Evolutionary conservation across 495 filamentous ascomycete species (phyloP).

Genomic region (Terfezia boudieri): DNA sequence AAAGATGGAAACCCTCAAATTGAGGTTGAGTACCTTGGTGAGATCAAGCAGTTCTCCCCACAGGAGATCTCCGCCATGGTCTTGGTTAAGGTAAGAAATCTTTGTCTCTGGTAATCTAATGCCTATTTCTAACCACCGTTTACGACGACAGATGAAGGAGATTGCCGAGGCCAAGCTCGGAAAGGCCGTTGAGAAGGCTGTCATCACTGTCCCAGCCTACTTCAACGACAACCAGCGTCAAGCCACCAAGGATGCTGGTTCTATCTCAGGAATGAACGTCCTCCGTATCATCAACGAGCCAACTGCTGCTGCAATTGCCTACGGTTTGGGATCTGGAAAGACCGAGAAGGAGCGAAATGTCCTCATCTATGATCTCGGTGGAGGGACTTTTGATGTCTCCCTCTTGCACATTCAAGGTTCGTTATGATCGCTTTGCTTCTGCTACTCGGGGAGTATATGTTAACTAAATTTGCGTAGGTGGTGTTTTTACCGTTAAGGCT

Average conservation of each 20-base stretch:
- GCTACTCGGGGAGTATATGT: not conserved
- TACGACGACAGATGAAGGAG: slow-evolving; percentile 60
- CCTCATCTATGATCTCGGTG: slow-evolving; percentile 97
- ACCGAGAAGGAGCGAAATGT: slow-evolving; percentile 91
- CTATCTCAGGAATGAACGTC: slow-evolving; percentile 91
- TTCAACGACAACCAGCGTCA: slow-evolving; percentile 99
- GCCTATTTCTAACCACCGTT: not conserved
- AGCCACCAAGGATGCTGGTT: slow-evolving; percentile 96
- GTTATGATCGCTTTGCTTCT: not conserved
- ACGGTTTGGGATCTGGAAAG: slow-evolving; percentile 88
- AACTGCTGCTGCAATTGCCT: slow-evolving; percentile 89
- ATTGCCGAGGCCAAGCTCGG: slow-evolving; percentile 91
- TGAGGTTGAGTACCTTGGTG: slow-evolving; percentile 86
- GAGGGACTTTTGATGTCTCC: slow-evolving; percentile 99
- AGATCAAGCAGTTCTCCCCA: slow-evolving; percentile 83
- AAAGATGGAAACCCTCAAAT: slow-evolving; percentile 77
- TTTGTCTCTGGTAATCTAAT: slow-evolving; percentile 1
- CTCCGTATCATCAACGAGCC: slow-evolving; percentile 99
- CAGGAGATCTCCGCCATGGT: slow-evolving; percentile 98
- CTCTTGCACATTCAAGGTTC: slow-evolving; percentile 86
- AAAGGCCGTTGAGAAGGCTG: slow-evolving; percentile 91
- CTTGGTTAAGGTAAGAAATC: slow-evolving; percentile 46
- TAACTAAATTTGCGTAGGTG: slow-evolving; percentile 21
- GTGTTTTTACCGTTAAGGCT: slow-evolving; percentile 98
- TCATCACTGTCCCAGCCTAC: slow-evolving; percentile 95